Conservation (phyloP, 1,139 yeast species). For the Taphrina betulina region DNA sequence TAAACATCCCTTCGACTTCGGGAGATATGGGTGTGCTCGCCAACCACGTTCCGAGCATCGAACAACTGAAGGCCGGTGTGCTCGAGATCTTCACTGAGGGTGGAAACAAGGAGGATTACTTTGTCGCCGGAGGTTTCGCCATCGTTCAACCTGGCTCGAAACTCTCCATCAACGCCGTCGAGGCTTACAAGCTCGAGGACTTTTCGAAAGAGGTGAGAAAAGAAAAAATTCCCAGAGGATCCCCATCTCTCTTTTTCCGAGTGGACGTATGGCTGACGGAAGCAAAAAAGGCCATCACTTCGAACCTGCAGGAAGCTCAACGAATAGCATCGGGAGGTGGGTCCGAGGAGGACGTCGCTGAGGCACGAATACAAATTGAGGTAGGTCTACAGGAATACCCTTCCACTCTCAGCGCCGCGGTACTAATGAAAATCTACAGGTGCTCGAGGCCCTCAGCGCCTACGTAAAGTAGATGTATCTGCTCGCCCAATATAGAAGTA, state of each 20-base stretch:
- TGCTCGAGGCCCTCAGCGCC: conserved; percentile 29
- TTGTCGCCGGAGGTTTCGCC: conserved; percentile 95
- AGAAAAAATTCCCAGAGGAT: conserved; percentile 28
- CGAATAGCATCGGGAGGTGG: conserved; percentile 83
- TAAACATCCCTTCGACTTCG: conserved; percentile 90
- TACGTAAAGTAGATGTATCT: conserved; percentile 30
- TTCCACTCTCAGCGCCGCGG: too few relatives aligned
- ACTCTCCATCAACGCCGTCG: conserved; percentile 88
- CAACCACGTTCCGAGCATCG: conserved; percentile 96
- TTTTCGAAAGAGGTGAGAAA: conserved; percentile 61
- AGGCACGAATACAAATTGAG: conserved; percentile 92
- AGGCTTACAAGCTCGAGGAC: conserved; percentile 89
- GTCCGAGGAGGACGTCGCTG: conserved; percentile 79
- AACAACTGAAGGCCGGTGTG: conserved; percentile 95
- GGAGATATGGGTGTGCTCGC: conserved; percentile 98
- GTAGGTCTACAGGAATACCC: conserved; percentile 46
- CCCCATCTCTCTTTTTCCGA: too few relatives aligned
- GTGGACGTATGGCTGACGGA: too few relatives aligned
- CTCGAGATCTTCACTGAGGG: conserved; percentile 82
- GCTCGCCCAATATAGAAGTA: too few relatives aligned
- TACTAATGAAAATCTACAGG: conserved; percentile 3
- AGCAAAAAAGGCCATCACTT: conserved; percentile 57
- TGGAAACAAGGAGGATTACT: conserved; percentile 77
- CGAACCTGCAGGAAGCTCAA: conserved; percentile 89
- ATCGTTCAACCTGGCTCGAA: conserved; percentile 94